A percentile compares a stretch with the other conserved stretches of the same genome.
Evolutionary conservation across 1,139 yeast genomes (phyloP).

Genomic region (Suhomyces chickasaworum): DNA sequence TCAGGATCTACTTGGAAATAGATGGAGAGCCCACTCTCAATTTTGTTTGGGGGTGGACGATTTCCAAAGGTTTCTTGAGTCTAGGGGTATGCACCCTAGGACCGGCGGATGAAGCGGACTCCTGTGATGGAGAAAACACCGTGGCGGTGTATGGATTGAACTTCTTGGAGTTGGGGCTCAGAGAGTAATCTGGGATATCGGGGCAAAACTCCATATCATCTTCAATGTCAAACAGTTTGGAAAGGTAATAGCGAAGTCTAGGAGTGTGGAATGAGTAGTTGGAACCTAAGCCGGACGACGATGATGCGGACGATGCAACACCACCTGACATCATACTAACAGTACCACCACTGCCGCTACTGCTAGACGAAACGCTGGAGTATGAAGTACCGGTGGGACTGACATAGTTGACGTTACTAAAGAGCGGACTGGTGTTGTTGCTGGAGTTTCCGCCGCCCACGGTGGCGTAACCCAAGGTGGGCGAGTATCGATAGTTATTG

Average conservation of each 20-base stretch:
- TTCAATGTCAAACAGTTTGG: conserved; percentile 64
- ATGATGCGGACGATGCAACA: conserved; percentile 13
- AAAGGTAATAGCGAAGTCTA: conserved; percentile 47
- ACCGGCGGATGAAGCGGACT: conserved; percentile 13
- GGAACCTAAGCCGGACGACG: conserved; percentile 11
- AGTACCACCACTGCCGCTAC: conserved; percentile 8
- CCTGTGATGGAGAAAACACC: conserved; percentile 49
- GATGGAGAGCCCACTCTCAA: conserved; percentile 63
- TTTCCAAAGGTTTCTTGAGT: conserved; percentile 65
- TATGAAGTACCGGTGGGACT: conserved; percentile 18
- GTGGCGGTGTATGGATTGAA: conserved; percentile 64
- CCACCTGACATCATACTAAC: conserved; percentile 4
- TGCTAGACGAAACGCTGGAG: conserved; percentile 21
- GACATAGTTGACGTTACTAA: conserved; percentile 28
- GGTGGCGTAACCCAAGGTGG: conserved; percentile 26
- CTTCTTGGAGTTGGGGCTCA: conserved; percentile 30
- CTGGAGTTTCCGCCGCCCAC: conserved; percentile 13
- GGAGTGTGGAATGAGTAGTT: conserved; percentile 44
- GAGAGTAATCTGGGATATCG: conserved; percentile 39
- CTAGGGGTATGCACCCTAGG: conserved; percentile 54
- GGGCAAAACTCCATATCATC: conserved; percentile 72
- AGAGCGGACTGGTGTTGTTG: conserved; percentile 31
- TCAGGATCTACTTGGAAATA: not conserved
- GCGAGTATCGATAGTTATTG: conserved; percentile 40
- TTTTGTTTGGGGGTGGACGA: conserved; percentile 78